Percentiles rank a stretch among this genome's conserved stretches.
These are phyloP conservation scores for Golubevia sp. DNA, from an alignment of 1,284 basidiomycete species.

Conservation along the genomic window DNA sequence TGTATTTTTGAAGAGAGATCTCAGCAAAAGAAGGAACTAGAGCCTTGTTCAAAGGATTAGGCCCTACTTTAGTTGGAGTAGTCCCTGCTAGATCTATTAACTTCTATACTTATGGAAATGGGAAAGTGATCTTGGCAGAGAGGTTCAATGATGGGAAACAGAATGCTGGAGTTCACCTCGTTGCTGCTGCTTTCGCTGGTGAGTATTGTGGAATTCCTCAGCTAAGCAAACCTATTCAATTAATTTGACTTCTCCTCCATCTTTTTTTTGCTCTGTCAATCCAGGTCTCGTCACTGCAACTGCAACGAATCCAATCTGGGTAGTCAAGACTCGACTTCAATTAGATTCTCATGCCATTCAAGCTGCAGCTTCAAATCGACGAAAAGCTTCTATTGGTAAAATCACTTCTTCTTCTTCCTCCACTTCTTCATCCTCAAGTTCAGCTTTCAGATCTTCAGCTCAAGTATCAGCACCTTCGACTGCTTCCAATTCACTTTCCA, in stretches of 20 bases:
- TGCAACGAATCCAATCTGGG: conserved; percentile 97
- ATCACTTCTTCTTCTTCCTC: conserved; percentile 18
- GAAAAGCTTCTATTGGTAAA: conserved; percentile 12
- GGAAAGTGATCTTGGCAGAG: conserved; percentile 85
- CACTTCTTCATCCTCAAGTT: conserved; percentile 4
- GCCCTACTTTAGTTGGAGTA: conserved; percentile 90
- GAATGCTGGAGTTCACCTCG: conserved; percentile 81
- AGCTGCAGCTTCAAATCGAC: conserved; percentile 10
- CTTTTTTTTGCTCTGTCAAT: neutral
- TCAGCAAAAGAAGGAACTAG: conserved; percentile 85
- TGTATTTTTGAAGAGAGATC: conserved; percentile 71
- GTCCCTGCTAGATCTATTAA: conserved; percentile 90
- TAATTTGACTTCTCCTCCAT: too few relatives aligned
- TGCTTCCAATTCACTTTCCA: conserved; percentile 6
- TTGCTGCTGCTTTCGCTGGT: conserved; percentile 80
- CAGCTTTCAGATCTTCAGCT: conserved; percentile 44
- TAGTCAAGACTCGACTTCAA: conserved; percentile 94
- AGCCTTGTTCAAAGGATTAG: conserved; percentile 92
- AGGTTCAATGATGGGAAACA: conserved; percentile 79
- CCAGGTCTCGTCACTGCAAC: conserved; percentile 80
- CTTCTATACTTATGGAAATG: conserved; percentile 97
- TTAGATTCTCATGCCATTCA: conserved; percentile 62
- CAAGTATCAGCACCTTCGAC: conserved; percentile 13
- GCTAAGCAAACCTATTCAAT: too few relatives aligned
- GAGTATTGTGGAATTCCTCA: too few relatives aligned